phyloP scores from a whole-genome alignment of 441 rosid genomes.

The Jatropha multifida region DNA sequence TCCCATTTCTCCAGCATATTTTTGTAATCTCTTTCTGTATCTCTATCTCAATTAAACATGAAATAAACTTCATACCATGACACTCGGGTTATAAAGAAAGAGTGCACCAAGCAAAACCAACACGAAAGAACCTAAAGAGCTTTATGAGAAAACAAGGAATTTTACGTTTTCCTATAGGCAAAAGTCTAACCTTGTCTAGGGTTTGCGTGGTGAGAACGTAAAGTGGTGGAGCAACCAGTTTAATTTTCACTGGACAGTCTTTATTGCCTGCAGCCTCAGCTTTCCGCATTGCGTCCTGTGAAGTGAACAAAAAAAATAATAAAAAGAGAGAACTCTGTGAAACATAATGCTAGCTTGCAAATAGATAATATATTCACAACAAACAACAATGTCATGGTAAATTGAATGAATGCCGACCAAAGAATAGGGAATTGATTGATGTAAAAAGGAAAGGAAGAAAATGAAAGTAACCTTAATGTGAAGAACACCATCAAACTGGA shows the following conservation, averaged over 20 bases:
- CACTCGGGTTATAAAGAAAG: too few species aligned
- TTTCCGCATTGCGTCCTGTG: slow-evolving; percentile 87
- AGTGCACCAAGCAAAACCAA: neutral
- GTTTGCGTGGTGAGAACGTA: slow-evolving; percentile 97
- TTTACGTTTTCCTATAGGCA: neutral
- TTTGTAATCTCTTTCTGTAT: neutral
- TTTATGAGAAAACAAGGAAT: neutral
- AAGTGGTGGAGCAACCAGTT: slow-evolving; percentile 95
- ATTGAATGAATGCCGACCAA: neutral
- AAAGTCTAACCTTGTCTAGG: slow-evolving; percentile 75
- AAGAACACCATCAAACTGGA: slow-evolving; percentile 95
- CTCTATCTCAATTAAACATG: neutral
- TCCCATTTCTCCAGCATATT: neutral
- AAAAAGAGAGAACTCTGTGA: slow-evolving; percentile 10
- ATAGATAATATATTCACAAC: neutral
- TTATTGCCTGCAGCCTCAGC: slow-evolving; percentile 96
- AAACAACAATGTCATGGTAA: neutral
- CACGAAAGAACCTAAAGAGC: neutral
- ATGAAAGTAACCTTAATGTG: slow-evolving; percentile 72
- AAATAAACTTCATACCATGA: neutral
- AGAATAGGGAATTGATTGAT: neutral
- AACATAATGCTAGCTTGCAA: neutral
- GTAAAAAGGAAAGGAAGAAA: neutral
- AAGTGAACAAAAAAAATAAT: slow-evolving; percentile 6
- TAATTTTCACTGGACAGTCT: slow-evolving; percentile 91